Percentiles rank a stretch among this genome's conserved stretches.
Conservation (phyloP, 345 rosid species). For the Euphorbia tirucalli region DNA sequence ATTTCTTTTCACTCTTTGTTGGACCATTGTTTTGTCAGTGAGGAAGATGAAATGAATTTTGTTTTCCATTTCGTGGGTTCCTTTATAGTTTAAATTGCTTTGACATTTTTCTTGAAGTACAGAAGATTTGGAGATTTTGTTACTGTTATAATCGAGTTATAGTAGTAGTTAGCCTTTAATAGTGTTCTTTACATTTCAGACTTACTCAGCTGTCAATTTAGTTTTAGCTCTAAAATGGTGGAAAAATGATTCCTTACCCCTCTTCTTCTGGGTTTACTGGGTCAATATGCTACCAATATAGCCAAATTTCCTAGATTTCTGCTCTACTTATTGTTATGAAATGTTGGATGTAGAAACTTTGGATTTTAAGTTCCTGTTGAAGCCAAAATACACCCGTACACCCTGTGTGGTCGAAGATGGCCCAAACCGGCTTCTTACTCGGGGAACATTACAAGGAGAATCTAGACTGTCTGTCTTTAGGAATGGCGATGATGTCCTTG, state of each 20-base stretch:
- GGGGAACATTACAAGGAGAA: slow-evolving; percentile 87
- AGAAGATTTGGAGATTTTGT: neutral
- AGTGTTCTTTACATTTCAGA: neutral
- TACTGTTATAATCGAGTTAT: neutral
- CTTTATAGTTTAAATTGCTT: neutral
- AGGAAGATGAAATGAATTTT: neutral
- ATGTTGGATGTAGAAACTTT: slow-evolving; percentile 60
- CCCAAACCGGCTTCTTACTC: slow-evolving; percentile 58
- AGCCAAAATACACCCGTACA: slow-evolving; percentile 60
- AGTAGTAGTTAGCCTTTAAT: neutral
- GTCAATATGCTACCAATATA: neutral
- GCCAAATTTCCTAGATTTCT: neutral
- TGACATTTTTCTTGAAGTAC: neutral
- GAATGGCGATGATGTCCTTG: slow-evolving; percentile 72
- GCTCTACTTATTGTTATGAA: neutral
- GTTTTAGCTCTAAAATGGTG: neutral
- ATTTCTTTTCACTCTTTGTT: neutral
- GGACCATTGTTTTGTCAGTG: slow-evolving; percentile 15
- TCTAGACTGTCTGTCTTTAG: slow-evolving; percentile 63
- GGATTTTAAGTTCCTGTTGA: slow-evolving; percentile 97
- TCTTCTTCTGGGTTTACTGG: neutral
- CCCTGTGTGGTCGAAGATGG: slow-evolving; percentile 93
- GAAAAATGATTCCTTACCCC: neutral
- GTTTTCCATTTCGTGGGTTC: too few relatives aligned
- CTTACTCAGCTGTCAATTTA: neutral